These are phyloP conservation scores for Sequoia sempervirens DNA, from an alignment of 75 land plant species.

Conservation along the genomic window DNA sequence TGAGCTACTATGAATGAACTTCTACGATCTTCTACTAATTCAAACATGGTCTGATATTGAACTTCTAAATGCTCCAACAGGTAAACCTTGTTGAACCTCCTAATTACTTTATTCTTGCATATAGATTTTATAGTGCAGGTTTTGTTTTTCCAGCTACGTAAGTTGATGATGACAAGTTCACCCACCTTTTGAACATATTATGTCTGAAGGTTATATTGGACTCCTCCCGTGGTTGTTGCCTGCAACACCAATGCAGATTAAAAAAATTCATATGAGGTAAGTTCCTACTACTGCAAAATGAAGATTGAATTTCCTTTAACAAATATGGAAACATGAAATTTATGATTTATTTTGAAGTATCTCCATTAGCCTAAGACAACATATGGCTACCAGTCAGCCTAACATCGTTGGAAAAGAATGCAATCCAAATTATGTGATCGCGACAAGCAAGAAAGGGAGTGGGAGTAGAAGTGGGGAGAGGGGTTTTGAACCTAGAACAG, in stretches of 20 bases:
- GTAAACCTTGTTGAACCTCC: not conserved
- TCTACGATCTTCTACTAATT: no score
- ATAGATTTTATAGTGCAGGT: not conserved
- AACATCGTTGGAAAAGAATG: not conserved
- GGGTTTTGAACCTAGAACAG: no score
- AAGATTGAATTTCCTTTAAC: not conserved
- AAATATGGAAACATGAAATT: not conserved
- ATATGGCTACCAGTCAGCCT: not conserved
- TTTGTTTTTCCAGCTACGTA: not conserved
- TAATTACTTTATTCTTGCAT: not conserved
- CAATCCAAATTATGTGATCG: no score
- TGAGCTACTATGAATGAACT: no score
- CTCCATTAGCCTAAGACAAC: not conserved
- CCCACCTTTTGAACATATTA: slow-evolving; percentile 71
- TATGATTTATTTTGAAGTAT: not conserved
- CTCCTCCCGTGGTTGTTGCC: slow-evolving; percentile 69
- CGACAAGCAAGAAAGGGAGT: no score
- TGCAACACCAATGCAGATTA: slow-evolving; percentile 5
- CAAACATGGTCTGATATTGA: no score
- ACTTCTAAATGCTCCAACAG: not conserved
- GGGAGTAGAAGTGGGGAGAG: no score
- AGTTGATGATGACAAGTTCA: not conserved
- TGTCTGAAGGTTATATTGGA: slow-evolving; percentile 49
- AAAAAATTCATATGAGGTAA: not conserved
- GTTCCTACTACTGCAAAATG: not conserved